A percentile compares a stretch with the other conserved stretches of the same genome.
Conservation (phyloP, 164 flowering plant genomes). For the Sedum album region DNA sequence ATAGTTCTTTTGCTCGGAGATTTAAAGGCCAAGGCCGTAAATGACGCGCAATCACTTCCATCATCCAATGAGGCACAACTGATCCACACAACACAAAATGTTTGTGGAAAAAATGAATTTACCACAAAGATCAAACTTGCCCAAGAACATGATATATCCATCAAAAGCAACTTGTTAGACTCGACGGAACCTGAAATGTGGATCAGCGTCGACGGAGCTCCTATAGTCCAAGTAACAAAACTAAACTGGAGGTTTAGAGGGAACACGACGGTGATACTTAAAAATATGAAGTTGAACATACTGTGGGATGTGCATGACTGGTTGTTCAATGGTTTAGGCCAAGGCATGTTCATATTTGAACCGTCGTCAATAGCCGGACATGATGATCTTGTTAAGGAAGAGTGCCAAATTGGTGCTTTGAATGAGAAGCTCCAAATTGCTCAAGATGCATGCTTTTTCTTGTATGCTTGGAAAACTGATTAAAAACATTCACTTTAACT, state of each 20-base stretch:
- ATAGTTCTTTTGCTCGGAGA: background rate
- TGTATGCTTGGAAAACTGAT: constrained; percentile 4
- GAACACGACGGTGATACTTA: background rate
- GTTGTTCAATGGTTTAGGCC: constrained; percentile 7
- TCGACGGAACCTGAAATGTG: background rate
- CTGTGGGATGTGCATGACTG: constrained; percentile 6
- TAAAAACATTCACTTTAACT: background rate
- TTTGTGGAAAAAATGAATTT: background rate
- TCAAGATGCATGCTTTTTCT: background rate
- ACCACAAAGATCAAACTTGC: background rate
- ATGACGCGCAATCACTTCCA: background rate
- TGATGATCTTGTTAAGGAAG: background rate
- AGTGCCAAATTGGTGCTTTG: background rate
- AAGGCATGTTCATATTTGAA: constrained; percentile 1
- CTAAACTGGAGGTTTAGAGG: constrained; percentile 5
- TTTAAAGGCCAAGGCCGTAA: background rate
- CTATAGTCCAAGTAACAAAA: background rate
- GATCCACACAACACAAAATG: background rate
- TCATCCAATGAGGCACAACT: background rate
- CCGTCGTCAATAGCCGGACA: background rate
- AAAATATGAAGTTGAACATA: background rate
- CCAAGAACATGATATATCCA: background rate
- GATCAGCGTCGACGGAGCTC: constrained; percentile 3
- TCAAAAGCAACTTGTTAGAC: background rate
- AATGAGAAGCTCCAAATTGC: background rate